phyloP scores from a whole-genome alignment of 257 asterid species.

The Cynanchum wilfordii region DNA sequence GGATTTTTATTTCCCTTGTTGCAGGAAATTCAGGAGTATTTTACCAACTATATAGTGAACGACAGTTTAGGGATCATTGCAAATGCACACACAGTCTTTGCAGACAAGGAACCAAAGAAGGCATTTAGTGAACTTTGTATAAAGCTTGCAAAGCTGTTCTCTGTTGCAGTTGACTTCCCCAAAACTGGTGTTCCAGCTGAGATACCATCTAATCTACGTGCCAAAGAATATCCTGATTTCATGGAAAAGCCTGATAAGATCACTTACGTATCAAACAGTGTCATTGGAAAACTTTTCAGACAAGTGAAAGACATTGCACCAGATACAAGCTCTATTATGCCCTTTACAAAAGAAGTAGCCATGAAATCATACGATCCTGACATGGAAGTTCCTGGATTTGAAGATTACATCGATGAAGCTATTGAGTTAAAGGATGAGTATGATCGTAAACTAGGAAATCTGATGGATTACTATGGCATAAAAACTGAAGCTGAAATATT shows the following conservation, averaged over 20 bases:
- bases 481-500: slow-evolving; percentile 81
- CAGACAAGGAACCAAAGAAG: slow-evolving; percentile 51
- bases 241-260: slow-evolving; percentile 80
- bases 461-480: slow-evolving; percentile 83
- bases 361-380: slow-evolving; percentile 49
- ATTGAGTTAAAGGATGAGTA: slow-evolving; percentile 51
- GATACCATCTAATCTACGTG: slow-evolving; percentile 67
- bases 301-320: slow-evolving; percentile 58
- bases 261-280: slow-evolving; percentile 40
- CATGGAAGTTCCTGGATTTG: slow-evolving; percentile 63
- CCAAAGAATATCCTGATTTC: slow-evolving; percentile 78
- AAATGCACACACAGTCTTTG: slow-evolving; percentile 75
- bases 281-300: slow-evolving; percentile 77
- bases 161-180: slow-evolving; percentile 87
- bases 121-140: slow-evolving; percentile 55
- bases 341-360: slow-evolving; percentile 62
- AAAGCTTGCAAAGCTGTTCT: slow-evolving; percentile 54
- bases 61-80: slow-evolving; percentile 74
- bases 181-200: slow-evolving; percentile 88
- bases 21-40: slow-evolving; percentile 82
- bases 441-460: slow-evolving; percentile 72
- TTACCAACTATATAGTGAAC: slow-evolving; percentile 74
- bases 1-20: background rate
- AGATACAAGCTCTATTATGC: slow-evolving; percentile 17
- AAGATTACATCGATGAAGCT: slow-evolving; percentile 59